These are phyloP conservation scores for Saccharomyces mikatae DNA, from an alignment of 805 yeast species.

Conservation along the genomic window DNA sequence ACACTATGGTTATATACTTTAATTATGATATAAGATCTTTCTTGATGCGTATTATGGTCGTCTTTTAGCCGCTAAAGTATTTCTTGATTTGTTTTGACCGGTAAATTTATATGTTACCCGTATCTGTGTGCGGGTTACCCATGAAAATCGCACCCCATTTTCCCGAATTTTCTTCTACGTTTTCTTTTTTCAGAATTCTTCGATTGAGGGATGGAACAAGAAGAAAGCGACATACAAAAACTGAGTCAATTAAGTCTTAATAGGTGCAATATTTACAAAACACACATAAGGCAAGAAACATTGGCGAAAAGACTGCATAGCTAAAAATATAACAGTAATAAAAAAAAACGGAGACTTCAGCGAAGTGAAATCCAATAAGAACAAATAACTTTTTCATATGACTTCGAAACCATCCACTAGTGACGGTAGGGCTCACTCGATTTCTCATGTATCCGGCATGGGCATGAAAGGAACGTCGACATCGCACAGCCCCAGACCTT, in stretches of 20 bases:
- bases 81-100: not conserved
- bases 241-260: not conserved
- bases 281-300: not conserved
- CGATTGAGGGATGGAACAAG: not conserved
- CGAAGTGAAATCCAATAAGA: not conserved
- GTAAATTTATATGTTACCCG: not conserved
- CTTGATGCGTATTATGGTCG: too few species aligned
- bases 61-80: not conserved
- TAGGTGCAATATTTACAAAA: not conserved
- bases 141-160: not conserved
- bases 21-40: too few species aligned
- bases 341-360: not conserved
- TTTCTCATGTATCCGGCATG: not conserved
- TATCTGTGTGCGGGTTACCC: not conserved
- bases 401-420: not conserved
- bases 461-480: not conserved
- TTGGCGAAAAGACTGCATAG: not conserved
- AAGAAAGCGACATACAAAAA: not conserved
- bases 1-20: too few species aligned
- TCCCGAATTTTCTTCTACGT: not conserved
- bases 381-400: not conserved
- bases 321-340: not conserved
- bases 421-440: not conserved
- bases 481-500: constrained; percentile 16
- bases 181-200: not conserved